Conservation (phyloP, 257 asterid species). For the Solanum dulcamara region DNA sequence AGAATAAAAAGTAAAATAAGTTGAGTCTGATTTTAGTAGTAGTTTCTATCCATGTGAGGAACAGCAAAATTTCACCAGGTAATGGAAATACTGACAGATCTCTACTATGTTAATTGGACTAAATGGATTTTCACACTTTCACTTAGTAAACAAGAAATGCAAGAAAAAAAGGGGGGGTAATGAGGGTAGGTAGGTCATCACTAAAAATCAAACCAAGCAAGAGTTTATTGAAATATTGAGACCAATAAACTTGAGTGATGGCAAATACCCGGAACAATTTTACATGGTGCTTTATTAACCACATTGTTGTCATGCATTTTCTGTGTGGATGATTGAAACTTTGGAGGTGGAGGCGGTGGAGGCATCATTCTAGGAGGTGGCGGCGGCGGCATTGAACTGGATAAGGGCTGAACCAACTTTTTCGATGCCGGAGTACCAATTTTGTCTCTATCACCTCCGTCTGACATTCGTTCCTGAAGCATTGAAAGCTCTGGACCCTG, state of each 20-base stretch:
- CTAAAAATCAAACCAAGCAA: neutral
- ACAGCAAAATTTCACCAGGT: neutral
- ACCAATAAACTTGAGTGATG: neutral
- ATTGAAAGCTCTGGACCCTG: constrained; percentile 63
- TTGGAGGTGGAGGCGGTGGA: constrained; percentile 51
- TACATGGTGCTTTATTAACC: constrained; percentile 19
- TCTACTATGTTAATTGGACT: neutral
- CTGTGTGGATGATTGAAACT: constrained; percentile 28
- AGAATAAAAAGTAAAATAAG: neutral
- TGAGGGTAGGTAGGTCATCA: neutral
- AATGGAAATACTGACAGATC: neutral
- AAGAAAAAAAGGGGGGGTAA: neutral
- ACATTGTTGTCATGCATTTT: constrained; percentile 16
- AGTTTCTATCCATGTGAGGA: neutral
- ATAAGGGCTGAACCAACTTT: constrained; percentile 25
- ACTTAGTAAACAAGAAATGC: neutral
- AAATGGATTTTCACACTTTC: neutral
- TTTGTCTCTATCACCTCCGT: constrained; percentile 44
- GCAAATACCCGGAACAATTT: constrained; percentile 57
- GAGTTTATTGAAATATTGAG: neutral
- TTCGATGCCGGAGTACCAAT: constrained; percentile 19
- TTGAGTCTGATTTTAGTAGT: neutral
- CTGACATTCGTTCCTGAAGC: constrained; percentile 62
- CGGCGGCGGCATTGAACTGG: constrained; percentile 20
- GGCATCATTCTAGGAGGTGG: constrained; percentile 29